phyloP scores from a whole-genome alignment of 2,329 filamentous ascomycete species.

The Pseudocercospora musae region DNA sequence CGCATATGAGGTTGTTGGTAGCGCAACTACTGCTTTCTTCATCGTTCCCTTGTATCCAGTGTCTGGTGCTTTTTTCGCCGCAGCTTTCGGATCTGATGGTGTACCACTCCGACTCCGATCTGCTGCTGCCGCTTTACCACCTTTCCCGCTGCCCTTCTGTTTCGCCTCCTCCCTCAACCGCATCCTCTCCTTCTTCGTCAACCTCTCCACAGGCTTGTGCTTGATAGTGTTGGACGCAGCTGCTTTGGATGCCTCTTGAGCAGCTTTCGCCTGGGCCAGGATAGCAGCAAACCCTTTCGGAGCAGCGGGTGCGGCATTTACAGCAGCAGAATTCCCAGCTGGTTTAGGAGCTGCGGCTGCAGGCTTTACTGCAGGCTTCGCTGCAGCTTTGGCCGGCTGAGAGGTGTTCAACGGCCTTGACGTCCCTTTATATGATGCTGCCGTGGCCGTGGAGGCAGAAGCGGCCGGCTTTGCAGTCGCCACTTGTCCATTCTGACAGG shows the following conservation, averaged over 20 bases:
- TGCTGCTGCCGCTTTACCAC: conserved; percentile 21
- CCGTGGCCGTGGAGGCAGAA: conserved; percentile 20
- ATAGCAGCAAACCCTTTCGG: conserved; percentile 74
- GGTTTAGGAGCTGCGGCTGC: conserved; percentile 12
- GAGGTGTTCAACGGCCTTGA: conserved; percentile 11
- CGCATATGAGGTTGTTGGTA: conserved; percentile 36
- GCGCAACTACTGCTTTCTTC: conserved; percentile 25
- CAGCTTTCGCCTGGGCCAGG: conserved; percentile 67
- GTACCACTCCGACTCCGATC: conserved; percentile 31
- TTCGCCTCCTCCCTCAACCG: conserved; percentile 39
- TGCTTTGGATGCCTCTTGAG: conserved; percentile 57
- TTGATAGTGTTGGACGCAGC: conserved; percentile 67
- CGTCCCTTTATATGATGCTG: conserved; percentile 17
- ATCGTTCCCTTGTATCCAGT: conserved; percentile 44
- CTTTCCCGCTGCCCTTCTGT: conserved; percentile 42
- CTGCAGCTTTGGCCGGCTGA: conserved; percentile 17
- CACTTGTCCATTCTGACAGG: conserved; percentile 9
- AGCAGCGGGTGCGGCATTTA: conserved; percentile 33
- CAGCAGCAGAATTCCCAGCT: conserved; percentile 7
- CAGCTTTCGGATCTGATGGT: conserved; percentile 22
- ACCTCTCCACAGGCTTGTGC: conserved; percentile 68
- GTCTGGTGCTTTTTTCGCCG: conserved; percentile 32
- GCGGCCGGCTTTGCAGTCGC: conserved; percentile 20
- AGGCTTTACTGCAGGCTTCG: not conserved
- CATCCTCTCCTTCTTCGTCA: conserved; percentile 55